Conservation (phyloP, 1,139 yeast genomes). For the Pichia sp. region DNA sequence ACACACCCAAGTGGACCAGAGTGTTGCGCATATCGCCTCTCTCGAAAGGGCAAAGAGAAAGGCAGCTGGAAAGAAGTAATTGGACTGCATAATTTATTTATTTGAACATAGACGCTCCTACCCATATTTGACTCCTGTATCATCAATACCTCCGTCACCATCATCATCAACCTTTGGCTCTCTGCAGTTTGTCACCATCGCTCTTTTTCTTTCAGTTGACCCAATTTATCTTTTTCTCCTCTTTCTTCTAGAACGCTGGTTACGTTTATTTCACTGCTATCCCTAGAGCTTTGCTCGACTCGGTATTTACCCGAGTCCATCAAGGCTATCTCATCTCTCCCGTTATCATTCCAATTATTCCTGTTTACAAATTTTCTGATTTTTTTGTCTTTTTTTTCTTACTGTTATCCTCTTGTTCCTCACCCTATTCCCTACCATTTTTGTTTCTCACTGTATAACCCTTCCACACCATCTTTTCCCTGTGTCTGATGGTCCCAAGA, state of each 20-base stretch:
- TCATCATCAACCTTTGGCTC: too few relatives aligned
- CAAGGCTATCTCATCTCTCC: neutral
- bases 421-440: neutral
- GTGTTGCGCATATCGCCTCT: conserved; percentile 93
- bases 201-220: neutral
- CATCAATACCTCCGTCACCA: too few relatives aligned
- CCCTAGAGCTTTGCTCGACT: neutral
- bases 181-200: too few relatives aligned
- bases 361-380: neutral
- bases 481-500: neutral
- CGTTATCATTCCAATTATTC: neutral
- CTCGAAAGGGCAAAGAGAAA: conserved; percentile 72
- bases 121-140: too few relatives aligned
- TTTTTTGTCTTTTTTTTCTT: neutral
- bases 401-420: neutral
- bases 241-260: neutral
- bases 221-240: neutral
- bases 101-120: neutral
- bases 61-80: conserved; percentile 15
- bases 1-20: conserved; percentile 87
- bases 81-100: too few relatives aligned
- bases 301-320: neutral
- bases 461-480: neutral
- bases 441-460: neutral
- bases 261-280: neutral